Base-by-base conservation (phyloP, 371 early-diverging fungal genomes). In the Encephalitozoon intestinalis region DNA sequence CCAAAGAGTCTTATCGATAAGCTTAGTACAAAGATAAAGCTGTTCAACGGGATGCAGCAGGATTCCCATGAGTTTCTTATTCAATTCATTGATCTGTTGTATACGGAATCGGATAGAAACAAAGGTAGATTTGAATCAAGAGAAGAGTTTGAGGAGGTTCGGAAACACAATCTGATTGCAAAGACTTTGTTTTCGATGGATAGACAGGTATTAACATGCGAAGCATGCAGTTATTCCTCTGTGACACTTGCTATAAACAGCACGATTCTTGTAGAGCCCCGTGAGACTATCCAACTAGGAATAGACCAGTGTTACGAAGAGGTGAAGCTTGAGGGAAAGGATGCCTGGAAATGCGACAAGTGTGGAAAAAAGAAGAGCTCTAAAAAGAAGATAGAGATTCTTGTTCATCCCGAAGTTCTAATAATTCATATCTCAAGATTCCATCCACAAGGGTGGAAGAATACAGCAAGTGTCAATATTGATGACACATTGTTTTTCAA, bases 31-130 rank as follows among this genome's bases (percentile, higher is more conserved):
- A 76, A 72, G 28, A 80, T 80, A n/a, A 67, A 64, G 18, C 37
- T 82, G 18, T 78, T 82, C 58, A 65, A 82, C 54, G 83, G 83
- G 0, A 64, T 34, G 34, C 75, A 82, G 49, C 80, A 82, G 50
- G 83, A 82, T 65, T 51, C 80, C 0, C 83, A 82, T 52, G 70
- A 71, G 39, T 82, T 80, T 73, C 41, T 82, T 25, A 63, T 71
- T 5, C 28, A 37, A 21, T 71, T 82, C 63, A 39, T 79, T 26
- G 52, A 67, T 25, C 37, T 67, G 46, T 49, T 82, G 26, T 52
- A 51, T 26, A 67, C 58, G 9, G 82, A 82, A 52, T 43, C 58
- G 8, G 49, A 75, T 28, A 8, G 41, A 9, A 37, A 41, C 30
- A 67, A 72, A 23, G 65, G 53, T 11, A 65, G 21, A 1, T 25